Base-by-base conservation (phyloP, 371 early-diverging fungal species). In the Batkoa obscura region DNA sequence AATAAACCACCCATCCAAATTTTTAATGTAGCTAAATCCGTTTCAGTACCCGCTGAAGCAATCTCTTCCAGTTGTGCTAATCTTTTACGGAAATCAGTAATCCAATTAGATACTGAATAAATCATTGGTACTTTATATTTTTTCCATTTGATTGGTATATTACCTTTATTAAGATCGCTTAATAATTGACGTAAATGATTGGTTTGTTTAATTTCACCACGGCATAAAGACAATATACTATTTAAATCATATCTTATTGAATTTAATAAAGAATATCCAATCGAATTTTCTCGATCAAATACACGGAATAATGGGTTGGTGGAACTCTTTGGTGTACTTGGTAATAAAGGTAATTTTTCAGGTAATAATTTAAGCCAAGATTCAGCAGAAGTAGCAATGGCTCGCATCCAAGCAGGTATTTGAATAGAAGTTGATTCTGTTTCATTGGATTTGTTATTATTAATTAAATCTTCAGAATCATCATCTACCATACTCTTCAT, bases 1-100 rank as follows among this genome's bases (percentile, higher is more conserved):
- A 91, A 83, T 31, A 93, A 62, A 0, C 89, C 90, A 37, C 94
- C 94, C 31, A 92, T 63, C 83, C 88, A 86, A 13, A 94, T 71
- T 47, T 68, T 66, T 3, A 68, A 55, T 23, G 59, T 35, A 17
- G 68, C 69, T 58, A 73, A 68, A 0, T 58, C 56, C 3, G 50
- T 58, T 17, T 63, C 60, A 0, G 56, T 54, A n/a, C 68, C 69
- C 15, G 70, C 63, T 6, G 8, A n/a, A 0, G 78, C 71, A 31
- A 88, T 64, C 0, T 36, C 48, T 31, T 68, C 67, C 8, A 83
- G 70, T 65, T 90, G 89, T 6, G 68, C 73, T 13, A 92, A 63
- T 33, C 91, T 79, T 9, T 62, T 47, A 36, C 69, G 72, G 55
- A 91, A 77, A 62, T 89, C 87, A 1, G 72, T 72, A 12, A 92